Evolutionary conservation across 495 filamentous ascomycete genomes (phyloP), one percentile per base, ranked within the genome.

Genomic region (Podospora pseudopauciseta): DNA sequence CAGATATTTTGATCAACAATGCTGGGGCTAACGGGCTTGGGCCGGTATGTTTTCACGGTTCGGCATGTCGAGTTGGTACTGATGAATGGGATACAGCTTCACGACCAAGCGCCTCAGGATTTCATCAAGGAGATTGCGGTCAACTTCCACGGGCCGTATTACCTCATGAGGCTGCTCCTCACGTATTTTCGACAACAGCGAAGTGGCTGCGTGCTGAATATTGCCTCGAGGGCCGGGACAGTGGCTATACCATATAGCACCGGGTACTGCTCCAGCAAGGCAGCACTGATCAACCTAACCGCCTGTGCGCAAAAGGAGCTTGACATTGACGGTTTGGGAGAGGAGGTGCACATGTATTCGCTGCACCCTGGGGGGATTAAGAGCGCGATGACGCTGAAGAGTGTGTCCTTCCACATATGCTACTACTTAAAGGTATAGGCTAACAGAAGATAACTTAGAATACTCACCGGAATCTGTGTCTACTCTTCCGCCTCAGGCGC

Each of bases 41-140:
- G 0, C 72, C 75, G 1, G 73, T 74, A 66, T 11, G 73, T 68
- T 53, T 23, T 23, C 23, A 23, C 23, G 23, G 23, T 23, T 23
- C 2, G 1, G 73, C 73, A 66, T 11, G 73, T 68, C 49, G 55
- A 58, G 19, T 19, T 5, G 18, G 6, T 58, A 58, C 55, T 58
- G 55, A 58, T 4, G 23, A 32, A 30, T 53, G 20, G 2, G 3
- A 9, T 23, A 63, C 4, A 73, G 74, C 57, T 78, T 2, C 68
- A 78, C 69, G 64, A 57, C 23, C 76, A 77, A 56, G 64, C 69
- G 18, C 75, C 76, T 0, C 26, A 55, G 7, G 65, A 71, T 55
- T 88, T 89, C 77, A 85, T 88, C 76, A 82, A 81, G 4, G 85
- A 86, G 74, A 83, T 86, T 5, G 85, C 86, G 2, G 81, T 86